Percentiles rank a stretch among this genome's conserved stretches.
These are phyloP conservation scores for Trichoderma gracile DNA, from an alignment of 2,329 filamentous ascomycete genomes.

Conservation along the genomic window DNA sequence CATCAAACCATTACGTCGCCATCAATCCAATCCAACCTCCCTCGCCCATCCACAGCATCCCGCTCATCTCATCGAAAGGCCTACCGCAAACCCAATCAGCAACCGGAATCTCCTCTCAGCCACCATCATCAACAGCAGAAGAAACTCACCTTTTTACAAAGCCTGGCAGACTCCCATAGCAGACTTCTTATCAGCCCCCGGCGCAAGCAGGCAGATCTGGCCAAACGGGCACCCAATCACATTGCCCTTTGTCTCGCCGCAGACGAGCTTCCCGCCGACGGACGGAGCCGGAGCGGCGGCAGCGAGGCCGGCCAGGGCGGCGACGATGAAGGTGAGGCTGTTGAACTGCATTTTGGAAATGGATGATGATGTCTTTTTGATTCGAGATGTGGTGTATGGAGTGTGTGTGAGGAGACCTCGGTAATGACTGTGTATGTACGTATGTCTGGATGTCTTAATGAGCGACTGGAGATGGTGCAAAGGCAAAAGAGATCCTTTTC, in stretches of 20 bases:
- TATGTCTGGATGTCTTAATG: conserved; percentile 1
- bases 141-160: conserved; percentile 2
- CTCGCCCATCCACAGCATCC: neutral
- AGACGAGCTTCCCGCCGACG: conserved; percentile 6
- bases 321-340: conserved; percentile 3
- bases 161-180: conserved; percentile 7
- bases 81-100: neutral
- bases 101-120: neutral
- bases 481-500: neutral
- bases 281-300: conserved; percentile 13
- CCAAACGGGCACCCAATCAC: neutral
- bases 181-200: neutral
- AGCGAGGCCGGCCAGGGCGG: conserved; percentile 13
- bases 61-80: neutral
- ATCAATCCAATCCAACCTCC: neutral
- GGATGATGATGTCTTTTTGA: neutral
- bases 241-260: neutral
- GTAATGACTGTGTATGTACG: neutral
- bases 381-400: neutral
- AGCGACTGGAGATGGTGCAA: conserved; percentile 14
- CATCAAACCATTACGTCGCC: conserved; percentile 7
- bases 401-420: neutral
- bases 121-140: neutral
- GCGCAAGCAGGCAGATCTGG: conserved; percentile 1
- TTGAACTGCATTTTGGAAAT: conserved; percentile 16